Percentiles rank a stretch among this genome's conserved stretches.
Conservation (phyloP, 2,329 filamentous ascomycete species). For the Exophiala sideris region DNA sequence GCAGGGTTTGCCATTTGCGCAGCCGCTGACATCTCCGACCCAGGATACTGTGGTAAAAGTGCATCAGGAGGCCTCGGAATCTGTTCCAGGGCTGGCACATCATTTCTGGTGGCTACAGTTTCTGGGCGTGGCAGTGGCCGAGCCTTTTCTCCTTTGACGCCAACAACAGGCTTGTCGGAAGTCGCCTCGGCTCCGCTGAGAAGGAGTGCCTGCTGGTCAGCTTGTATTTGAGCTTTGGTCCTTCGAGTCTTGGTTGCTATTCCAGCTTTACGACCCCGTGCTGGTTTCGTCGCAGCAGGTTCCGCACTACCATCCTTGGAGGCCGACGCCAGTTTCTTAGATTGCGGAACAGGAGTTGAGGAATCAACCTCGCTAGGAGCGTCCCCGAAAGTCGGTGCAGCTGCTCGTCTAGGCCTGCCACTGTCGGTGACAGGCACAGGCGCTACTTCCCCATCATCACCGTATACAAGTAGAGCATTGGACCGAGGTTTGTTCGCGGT, state of each 20-base stretch:
- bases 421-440: conserved; percentile 47
- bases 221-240: conserved; percentile 29
- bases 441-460: conserved; percentile 41
- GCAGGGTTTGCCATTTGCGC: conserved; percentile 3
- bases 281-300: conserved; percentile 26
- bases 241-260: conserved; percentile 25
- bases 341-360: conserved; percentile 31
- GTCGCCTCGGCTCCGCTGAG: conserved; percentile 19
- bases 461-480: conserved; percentile 46
- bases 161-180: conserved; percentile 12
- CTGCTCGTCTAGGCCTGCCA: conserved; percentile 48
- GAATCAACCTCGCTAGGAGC: conserved; percentile 30
- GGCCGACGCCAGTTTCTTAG: conserved; percentile 31
- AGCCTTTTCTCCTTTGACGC: conserved; percentile 14
- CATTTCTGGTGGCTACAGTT: conserved; percentile 12
- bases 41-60: conserved; percentile 10
- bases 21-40: conserved; percentile 5
- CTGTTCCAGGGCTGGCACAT: conserved; percentile 10
- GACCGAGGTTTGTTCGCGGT: conserved; percentile 42
- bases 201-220: conserved; percentile 19
- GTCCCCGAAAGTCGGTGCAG: conserved; percentile 49
- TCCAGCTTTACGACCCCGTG: conserved; percentile 27
- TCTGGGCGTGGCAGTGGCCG: conserved; percentile 23
- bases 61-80: conserved; percentile 12
- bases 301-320: conserved; percentile 30